These are phyloP conservation scores for Uronychia binucleata DNA, from an alignment of 73 alveolate genomes.

Conservation along the genomic window DNA sequence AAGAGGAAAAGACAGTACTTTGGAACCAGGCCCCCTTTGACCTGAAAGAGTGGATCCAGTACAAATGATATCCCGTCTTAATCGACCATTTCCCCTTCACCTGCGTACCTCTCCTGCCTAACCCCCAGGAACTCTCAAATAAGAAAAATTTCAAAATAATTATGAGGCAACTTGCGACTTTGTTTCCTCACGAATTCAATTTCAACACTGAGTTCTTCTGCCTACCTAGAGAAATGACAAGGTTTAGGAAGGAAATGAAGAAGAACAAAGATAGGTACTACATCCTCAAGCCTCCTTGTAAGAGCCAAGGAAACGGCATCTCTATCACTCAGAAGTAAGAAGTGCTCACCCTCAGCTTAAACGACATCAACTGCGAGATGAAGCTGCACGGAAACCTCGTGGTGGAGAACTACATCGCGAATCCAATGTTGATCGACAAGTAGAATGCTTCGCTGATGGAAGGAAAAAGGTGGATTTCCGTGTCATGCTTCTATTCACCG, in stretches of 20 bases:
- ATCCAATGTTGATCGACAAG: background rate
- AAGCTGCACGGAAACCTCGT: background rate
- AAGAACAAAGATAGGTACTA: background rate
- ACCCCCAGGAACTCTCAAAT: background rate
- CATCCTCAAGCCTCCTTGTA: background rate
- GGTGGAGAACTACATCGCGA: background rate
- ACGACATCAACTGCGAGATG: background rate
- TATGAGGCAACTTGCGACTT: background rate
- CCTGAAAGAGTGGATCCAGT: background rate
- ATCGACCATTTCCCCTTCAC: background rate
- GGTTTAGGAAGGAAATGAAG: background rate
- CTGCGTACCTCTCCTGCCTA: background rate
- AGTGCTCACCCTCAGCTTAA: background rate
- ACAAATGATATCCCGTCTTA: background rate
- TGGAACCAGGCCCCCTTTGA: background rate
- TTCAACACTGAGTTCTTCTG: background rate
- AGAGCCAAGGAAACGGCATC: background rate
- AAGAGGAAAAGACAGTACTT: background rate
- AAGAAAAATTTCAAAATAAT: too few relatives aligned
- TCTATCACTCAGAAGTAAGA: background rate
- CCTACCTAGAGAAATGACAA: background rate
- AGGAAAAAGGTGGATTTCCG: slow-evolving; percentile 88
- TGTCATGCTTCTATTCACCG: slow-evolving; percentile 88
- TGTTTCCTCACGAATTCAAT: background rate
- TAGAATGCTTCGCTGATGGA: background rate